Evolutionary conservation across 2,329 filamentous ascomycete genomes (phyloP), one percentile per base, ranked within the genome.

Genomic region (Cercospora sp.): DNA sequence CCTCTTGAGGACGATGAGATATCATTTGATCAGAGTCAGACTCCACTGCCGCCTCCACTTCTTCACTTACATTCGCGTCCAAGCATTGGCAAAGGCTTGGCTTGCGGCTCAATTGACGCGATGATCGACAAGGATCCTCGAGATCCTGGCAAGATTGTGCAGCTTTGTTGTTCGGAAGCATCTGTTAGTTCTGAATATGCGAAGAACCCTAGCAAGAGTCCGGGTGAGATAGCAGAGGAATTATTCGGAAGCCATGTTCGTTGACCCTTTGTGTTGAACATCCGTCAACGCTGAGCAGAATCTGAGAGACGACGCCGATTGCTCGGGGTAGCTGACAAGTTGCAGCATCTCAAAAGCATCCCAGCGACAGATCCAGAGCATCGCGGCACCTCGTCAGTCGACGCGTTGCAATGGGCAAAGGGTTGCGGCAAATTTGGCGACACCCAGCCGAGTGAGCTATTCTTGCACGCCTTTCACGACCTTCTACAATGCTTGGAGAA

Each of bases 371-470:
- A 66, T 7, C 72, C 71, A 31, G 58, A 69, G 12, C 48, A 66
- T 9, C 53, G 63, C 1, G 65, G 51, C 3, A 67, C 65, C 9
- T 45, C 71, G 16, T 61, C 63, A 20, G 23, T 62, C 30, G 23
- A 60, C 48, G 60, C 63, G 31, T 75, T 91, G 28, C 78, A 86
- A 45, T 83, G 80, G 55, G 88, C 89, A 1, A 79, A 80, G 7
- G 75, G 83, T 65, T 92, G 90, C 75, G 91, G 91, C 1, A 87
- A 86, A 63, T 94, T 90, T 87, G 90, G 89, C 0, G 75, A 83
- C 0, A 83, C 84, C 1, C 67, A 82, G 62, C 91, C 90, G 0
- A 91, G 89, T 70, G 83, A 88, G 16, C 79, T 93, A 0, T 94
- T 94, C 75, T 78, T 92, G 5, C 83, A 82, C 74, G 87, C 91